Evolutionary conservation across 345 rosid species (phyloP).

Genomic region (Brassica nigra): DNA sequence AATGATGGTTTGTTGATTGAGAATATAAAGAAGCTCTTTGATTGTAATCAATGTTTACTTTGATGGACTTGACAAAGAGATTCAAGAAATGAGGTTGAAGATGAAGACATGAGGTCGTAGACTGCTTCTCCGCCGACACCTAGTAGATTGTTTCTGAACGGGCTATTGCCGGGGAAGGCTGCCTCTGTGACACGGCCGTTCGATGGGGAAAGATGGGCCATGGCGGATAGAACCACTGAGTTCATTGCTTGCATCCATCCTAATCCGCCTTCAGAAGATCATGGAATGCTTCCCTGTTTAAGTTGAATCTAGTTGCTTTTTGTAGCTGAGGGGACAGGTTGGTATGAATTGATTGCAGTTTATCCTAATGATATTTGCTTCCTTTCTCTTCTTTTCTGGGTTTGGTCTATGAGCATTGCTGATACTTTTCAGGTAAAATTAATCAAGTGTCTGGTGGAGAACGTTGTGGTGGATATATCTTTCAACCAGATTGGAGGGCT

Average conservation of each 20-base stretch:
- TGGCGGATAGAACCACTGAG: slow-evolving; percentile 81
- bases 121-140: slow-evolving; percentile 52
- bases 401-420: neutral
- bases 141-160: slow-evolving; percentile 66
- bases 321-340: too few relatives aligned
- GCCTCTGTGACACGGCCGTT: slow-evolving; percentile 62
- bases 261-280: slow-evolving; percentile 72
- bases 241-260: slow-evolving; percentile 90
- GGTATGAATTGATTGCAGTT: neutral
- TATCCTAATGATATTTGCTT: neutral
- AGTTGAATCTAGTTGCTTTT: slow-evolving; percentile 42
- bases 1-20: too few relatives aligned
- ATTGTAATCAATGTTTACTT: too few relatives aligned
- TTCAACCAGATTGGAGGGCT: slow-evolving; percentile 98
- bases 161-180: slow-evolving; percentile 75
- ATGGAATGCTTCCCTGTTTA: slow-evolving; percentile 73
- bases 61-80: too few relatives aligned
- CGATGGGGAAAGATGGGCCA: slow-evolving; percentile 72
- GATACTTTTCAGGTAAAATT: slow-evolving; percentile 69
- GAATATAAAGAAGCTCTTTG: too few relatives aligned
- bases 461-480: slow-evolving; percentile 97
- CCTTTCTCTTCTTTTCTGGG: neutral
- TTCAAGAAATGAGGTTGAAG: too few relatives aligned
- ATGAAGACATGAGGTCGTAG: too few relatives aligned
- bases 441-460: slow-evolving; percentile 96